Evolutionary conservation across 2,329 filamentous ascomycete species (phyloP).

Genomic region (Fusarium paranaense): DNA sequence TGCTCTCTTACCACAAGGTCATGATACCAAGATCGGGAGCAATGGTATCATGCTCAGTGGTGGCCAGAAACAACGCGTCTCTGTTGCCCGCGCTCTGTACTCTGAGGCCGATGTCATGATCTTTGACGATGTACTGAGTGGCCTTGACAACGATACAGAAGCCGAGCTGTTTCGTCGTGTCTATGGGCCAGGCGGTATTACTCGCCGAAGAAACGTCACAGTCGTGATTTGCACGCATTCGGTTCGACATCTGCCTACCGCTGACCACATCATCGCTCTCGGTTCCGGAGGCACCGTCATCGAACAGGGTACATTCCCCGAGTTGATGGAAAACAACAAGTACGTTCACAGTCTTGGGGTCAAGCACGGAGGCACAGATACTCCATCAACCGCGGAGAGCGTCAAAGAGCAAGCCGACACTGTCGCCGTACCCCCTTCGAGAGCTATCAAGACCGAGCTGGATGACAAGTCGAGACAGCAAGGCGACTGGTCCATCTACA

Average conservation of each 20-base stretch:
- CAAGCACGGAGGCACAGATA: slow-evolving; percentile 28
- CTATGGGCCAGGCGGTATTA: slow-evolving; percentile 55
- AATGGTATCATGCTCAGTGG: slow-evolving; percentile 57
- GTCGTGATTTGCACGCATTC: slow-evolving; percentile 55
- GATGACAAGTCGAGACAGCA: slow-evolving; percentile 45
- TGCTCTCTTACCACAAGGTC: slow-evolving; percentile 47
- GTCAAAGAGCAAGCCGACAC: neutral
- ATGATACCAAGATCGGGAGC: slow-evolving; percentile 54
- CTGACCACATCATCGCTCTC: slow-evolving; percentile 62
- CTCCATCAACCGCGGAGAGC: neutral
- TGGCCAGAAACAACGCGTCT: slow-evolving; percentile 53
- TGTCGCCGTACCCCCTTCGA: neutral
- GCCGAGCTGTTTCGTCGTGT: slow-evolving; percentile 56
- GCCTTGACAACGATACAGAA: slow-evolving; percentile 58
- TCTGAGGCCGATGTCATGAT: slow-evolving; percentile 53
- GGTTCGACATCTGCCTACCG: slow-evolving; percentile 47
- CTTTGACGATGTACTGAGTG: slow-evolving; percentile 60
- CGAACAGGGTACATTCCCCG: slow-evolving; percentile 53
- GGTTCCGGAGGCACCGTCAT: slow-evolving; percentile 53
- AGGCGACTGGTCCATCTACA: slow-evolving; percentile 50
- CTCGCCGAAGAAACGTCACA: slow-evolving; percentile 52
- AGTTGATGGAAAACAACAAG: slow-evolving; percentile 47
- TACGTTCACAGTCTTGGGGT: slow-evolving; percentile 55
- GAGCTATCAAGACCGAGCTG: neutral
- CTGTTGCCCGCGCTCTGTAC: slow-evolving; percentile 60